Evolutionary conservation across 2,329 filamentous ascomycete genomes (phyloP), one percentile per base, ranked within the genome.

Genomic region (Pseudogymnoascus sp.): DNA sequence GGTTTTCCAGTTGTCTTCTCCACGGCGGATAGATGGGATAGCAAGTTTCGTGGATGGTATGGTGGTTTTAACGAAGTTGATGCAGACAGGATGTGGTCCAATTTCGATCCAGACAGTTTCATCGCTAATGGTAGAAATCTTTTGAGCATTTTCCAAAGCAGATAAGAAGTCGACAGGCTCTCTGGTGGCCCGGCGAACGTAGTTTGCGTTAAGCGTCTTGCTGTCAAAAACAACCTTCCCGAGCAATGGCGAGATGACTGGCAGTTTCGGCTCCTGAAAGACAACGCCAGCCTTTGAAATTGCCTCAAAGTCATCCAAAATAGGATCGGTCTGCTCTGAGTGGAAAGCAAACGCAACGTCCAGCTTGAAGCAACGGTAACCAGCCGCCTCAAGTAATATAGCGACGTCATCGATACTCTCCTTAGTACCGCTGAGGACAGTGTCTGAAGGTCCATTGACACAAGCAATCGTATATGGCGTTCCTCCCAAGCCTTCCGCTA

Each of bases 371-470:
- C 80, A 80, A 72, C 86, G 87, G 75, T 85, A 81, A 1, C 81
- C 81, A 64, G 80, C 77, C 6, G 74, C 72, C 17, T 77, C 73
- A 7, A 88, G 77, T 23, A 76, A 70, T 42, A 69, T 64, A 10
- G 81, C 79, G 11, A 86, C 76, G 2, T 76, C 77, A 38, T 80
- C 78, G 29, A 88, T 80, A 17, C 83, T 77, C 31, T 82, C 80
- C 53, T 78, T 77, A n/a, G 80, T 80, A 13, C 82, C 75, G 64
- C 83, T 84, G 15, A 93, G 79, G 1, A 95, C 90, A 11, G 86
- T 91, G 71, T 91, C 88, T 59, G 85, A 80, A 0, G 87, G 86
- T 0, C 87, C 85, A 68, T 95, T 95, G 73, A 91, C 82, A 76
- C 90, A 95, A 15, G 90, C 88, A 61, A 78, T 72, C 3, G 73